Percentiles rank a stretch among this genome's conserved stretches.
Evolutionary conservation across 805 yeast genomes (phyloP).

Genomic region (Naumovozyma dairenensis): DNA sequence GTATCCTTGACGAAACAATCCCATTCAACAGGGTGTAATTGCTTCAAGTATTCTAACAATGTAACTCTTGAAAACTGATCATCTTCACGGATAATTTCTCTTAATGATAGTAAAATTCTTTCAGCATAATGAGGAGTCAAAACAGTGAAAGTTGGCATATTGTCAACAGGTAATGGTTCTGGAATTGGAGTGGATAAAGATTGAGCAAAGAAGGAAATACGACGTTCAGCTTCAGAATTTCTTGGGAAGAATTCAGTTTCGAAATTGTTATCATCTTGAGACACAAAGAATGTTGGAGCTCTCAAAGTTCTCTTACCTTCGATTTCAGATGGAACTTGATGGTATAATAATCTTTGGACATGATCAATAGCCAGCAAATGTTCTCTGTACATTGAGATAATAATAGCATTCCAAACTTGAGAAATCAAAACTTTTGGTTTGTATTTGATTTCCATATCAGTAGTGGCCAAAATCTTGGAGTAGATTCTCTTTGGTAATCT

Average conservation of each 20-base stretch:
- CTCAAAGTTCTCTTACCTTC: conserved; percentile 97
- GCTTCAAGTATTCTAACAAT: conserved; percentile 85
- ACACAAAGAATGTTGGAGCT: conserved; percentile 97
- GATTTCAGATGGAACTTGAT: conserved; percentile 95
- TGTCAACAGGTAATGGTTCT: conserved; percentile 97
- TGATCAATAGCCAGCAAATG: conserved; percentile 96
- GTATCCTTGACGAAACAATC: conserved; percentile 95
- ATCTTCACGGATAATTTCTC: conserved; percentile 95
- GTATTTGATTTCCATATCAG: conserved; percentile 98
- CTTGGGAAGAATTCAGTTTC: conserved; percentile 96
- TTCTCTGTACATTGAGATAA: conserved; percentile 99
- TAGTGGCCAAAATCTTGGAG: conserved; percentile 93
- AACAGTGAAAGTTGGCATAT: conserved; percentile 98
- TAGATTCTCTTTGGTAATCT: conserved; percentile 98
- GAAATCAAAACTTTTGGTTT: conserved; percentile 97
- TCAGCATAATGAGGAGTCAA: conserved; percentile 94
- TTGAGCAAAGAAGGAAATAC: conserved; percentile 98
- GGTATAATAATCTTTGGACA: conserved; percentile 93
- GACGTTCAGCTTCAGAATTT: conserved; percentile 97
- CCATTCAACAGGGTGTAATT: conserved; percentile 95
- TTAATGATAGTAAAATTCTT: conserved; percentile 83
- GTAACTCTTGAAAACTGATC: conserved; percentile 94
- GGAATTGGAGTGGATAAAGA: conserved; percentile 97
- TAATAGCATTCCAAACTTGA: conserved; percentile 98
- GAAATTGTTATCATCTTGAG: conserved; percentile 91